Evolutionary conservation across 2,329 filamentous ascomycete genomes (phyloP).

Genomic region (Exophiala alcalophila): DNA sequence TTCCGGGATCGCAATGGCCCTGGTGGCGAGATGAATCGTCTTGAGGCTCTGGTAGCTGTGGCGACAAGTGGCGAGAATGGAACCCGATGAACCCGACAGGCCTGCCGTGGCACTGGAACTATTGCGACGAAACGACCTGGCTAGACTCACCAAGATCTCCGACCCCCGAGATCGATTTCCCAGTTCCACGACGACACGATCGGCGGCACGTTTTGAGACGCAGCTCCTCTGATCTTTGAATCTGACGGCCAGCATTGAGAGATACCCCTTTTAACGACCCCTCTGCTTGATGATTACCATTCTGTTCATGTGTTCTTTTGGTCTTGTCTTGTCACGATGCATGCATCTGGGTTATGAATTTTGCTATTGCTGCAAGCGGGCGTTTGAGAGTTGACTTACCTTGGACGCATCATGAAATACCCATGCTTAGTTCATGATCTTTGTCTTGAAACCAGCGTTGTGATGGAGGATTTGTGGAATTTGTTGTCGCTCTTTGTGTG

Average conservation of each 20-base stretch:
- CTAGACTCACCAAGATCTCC: conserved; percentile 1
- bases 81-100: conserved; percentile 12
- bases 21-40: conserved; percentile 44
- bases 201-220: conserved; percentile 18
- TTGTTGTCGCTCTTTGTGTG: too few relatives aligned
- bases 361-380: conserved; percentile 16
- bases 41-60: conserved; percentile 51
- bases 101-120: too few relatives aligned
- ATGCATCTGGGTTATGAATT: conserved; percentile 11
- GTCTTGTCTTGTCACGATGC: conserved; percentile 9
- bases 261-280: conserved; percentile 26
- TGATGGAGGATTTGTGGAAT: too few relatives aligned
- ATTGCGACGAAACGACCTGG: too few relatives aligned
- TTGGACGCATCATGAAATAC: conserved; percentile 18
- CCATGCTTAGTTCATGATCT: conserved; percentile 16
- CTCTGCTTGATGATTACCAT: conserved; percentile 10
- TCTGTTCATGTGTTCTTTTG: conserved; percentile 19
- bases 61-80: conserved; percentile 48
- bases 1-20: conserved; percentile 28
- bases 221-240: conserved; percentile 19
- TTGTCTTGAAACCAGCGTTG: too few relatives aligned
- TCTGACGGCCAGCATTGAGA: conserved; percentile 25
- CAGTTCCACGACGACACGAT: conserved; percentile 7
- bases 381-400: conserved; percentile 12
- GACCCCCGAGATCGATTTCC: conserved; percentile 1